Evolutionary conservation across 164 flowering plant species (phyloP).

Genomic region (Vitis amurensis): DNA sequence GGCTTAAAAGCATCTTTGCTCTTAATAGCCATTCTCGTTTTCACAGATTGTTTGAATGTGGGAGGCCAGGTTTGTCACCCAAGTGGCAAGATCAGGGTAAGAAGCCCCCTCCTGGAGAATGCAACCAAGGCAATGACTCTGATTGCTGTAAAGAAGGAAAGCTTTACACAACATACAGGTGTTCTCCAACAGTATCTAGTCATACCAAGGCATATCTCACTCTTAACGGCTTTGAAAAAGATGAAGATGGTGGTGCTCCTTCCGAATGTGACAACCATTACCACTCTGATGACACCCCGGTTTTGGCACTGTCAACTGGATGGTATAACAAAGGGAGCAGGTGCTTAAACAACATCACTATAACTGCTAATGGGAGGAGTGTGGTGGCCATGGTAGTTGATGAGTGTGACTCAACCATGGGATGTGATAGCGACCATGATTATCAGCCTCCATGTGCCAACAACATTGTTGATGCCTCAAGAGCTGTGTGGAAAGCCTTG

Average conservation of each 20-base stretch:
- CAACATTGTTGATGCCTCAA: too few relatives aligned
- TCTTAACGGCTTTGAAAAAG: conserved; percentile 1
- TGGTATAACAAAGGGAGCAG: conserved; percentile 16
- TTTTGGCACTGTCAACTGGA: conserved; percentile 26
- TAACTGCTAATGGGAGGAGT: conserved; percentile 10
- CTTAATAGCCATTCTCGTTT: background rate
- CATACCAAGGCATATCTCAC: conserved; percentile 4
- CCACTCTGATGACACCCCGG: background rate
- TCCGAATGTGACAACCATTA: background rate
- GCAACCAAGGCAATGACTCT: conserved; percentile 9
- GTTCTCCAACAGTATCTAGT: conserved; percentile 3
- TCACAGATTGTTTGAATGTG: background rate
- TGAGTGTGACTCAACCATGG: too few relatives aligned
- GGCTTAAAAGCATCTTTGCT: background rate
- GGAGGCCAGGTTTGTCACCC: conserved; percentile 1
- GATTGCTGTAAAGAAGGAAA: conserved; percentile 4
- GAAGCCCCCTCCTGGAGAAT: conserved; percentile 4
- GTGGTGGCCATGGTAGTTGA: too few relatives aligned
- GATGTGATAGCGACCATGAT: too few relatives aligned
- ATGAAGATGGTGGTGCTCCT: conserved; percentile 2
- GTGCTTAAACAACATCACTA: conserved; percentile 8
- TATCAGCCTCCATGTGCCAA: too few relatives aligned
- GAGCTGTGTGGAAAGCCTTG: too few relatives aligned
- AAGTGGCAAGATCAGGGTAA: conserved; percentile 5
- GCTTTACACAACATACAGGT: conserved; percentile 5